Conservation (phyloP, 2,329 filamentous ascomycete genomes). For the Pseudogymnoascus sp. region DNA sequence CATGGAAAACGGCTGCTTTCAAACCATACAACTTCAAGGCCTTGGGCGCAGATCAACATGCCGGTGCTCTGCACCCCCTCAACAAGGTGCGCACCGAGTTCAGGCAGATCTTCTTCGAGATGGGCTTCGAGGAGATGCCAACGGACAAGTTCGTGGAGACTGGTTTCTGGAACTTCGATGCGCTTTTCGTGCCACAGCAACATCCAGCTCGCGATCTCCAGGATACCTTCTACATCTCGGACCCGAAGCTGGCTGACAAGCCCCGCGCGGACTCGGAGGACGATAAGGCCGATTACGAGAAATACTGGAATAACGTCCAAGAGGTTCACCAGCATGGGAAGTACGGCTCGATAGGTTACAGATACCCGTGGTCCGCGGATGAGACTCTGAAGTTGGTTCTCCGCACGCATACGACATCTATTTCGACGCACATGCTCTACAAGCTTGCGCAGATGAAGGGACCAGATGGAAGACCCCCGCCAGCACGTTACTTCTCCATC, state of each 20-base stretch:
- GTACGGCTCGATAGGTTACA: conserved; percentile 91
- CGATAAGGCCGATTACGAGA: conserved; percentile 60
- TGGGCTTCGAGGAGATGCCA: conserved; percentile 98
- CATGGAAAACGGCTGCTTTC: conserved; percentile 88
- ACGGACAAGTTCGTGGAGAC: conserved; percentile 91
- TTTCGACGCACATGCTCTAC: conserved; percentile 84
- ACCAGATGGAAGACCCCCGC: conserved; percentile 55
- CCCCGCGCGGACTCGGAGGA: conserved; percentile 50
- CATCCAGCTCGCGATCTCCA: conserved; percentile 95
- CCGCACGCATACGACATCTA: conserved; percentile 90
- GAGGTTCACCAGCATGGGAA: conserved; percentile 85
- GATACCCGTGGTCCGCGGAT: conserved; percentile 85
- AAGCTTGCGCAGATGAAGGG: conserved; percentile 77
- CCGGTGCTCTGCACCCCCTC: conserved; percentile 59
- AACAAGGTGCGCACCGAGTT: conserved; percentile 97
- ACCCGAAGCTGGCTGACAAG: conserved; percentile 68
- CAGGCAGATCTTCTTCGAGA: conserved; percentile 97
- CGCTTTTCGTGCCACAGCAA: conserved; percentile 94
- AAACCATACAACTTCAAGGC: conserved; percentile 74
- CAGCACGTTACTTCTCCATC: conserved; percentile 95
- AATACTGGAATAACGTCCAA: conserved; percentile 83
- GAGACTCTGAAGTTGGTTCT: conserved; percentile 84
- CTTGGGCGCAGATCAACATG: conserved; percentile 52
- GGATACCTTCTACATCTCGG: conserved; percentile 97
- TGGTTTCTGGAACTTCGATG: conserved; percentile 98